phyloP scores from a whole-genome alignment of 1,284 basidiomycete species.

The Melanopsichium pennsylvanicum region DNA sequence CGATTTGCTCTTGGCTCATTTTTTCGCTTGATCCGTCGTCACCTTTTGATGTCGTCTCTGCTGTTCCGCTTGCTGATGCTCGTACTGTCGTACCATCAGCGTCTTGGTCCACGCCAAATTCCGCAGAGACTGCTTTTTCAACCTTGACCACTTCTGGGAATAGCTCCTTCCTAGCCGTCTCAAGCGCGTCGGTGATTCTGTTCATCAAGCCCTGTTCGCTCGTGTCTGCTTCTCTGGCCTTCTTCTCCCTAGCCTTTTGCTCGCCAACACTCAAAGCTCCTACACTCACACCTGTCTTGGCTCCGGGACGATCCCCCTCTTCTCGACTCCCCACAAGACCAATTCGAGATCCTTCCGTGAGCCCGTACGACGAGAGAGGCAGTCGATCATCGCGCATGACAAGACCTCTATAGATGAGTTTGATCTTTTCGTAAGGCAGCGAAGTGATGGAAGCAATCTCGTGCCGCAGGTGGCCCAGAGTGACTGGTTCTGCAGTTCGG shows the following conservation, averaged over 20 bases:
- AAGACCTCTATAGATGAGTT: constrained; percentile 55
- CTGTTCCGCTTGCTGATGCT: neutral
- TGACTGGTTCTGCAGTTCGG: constrained; percentile 29
- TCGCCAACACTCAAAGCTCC: constrained; percentile 32
- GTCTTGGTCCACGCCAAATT: too few species aligned
- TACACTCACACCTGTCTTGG: constrained; percentile 19
- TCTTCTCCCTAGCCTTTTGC: constrained; percentile 43
- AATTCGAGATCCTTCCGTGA: constrained; percentile 55
- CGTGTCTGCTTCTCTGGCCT: constrained; percentile 29
- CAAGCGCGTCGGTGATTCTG: constrained; percentile 49
- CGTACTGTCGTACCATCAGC: too few species aligned
- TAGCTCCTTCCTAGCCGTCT: constrained; percentile 36
- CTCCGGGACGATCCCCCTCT: constrained; percentile 41
- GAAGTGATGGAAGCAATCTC: constrained; percentile 54
- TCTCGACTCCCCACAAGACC: constrained; percentile 50
- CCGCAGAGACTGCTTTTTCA: constrained; percentile 45
- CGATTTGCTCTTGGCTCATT: constrained; percentile 10
- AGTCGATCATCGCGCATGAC: constrained; percentile 59
- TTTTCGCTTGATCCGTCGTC: neutral
- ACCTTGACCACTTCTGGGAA: constrained; percentile 56
- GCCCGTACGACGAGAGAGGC: constrained; percentile 49
- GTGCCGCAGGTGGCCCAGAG: constrained; percentile 55
- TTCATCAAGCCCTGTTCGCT: constrained; percentile 46
- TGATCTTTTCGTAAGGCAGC: constrained; percentile 52
- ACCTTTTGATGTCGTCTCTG: neutral